Evolutionary conservation across 805 yeast genomes (phyloP), one percentile per base, ranked within the genome.

Genomic region (Candida boidinii): DNA sequence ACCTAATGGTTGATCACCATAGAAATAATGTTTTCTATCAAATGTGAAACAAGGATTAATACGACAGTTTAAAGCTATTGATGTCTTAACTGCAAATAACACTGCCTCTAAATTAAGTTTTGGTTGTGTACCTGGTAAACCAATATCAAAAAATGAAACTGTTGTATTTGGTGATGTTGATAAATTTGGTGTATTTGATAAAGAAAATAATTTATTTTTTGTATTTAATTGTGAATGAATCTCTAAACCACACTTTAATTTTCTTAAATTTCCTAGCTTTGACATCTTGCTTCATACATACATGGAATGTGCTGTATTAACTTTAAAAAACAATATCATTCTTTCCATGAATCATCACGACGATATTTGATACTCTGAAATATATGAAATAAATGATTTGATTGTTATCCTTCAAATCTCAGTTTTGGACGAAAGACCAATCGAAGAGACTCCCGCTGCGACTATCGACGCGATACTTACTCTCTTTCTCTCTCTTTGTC

Each of bases 1-100:
- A 1, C 98, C 98, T 33, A 82, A 58, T 0, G 98, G 98, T 53
- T 92, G 97, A 54, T 92, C 98, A 1, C 88, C 90, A 54, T 92
- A 92, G 55, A 92, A 87, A 54, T 92, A 92, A 53, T 92, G 98
- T 55, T 92, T 92, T 43, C 98, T 65, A 50, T 92, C 98, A 54
- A 92, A 92, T 1, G 78, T 63, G 1, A 90, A 81, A 7, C 49
- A 41, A 0, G 55, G 42, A 37, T 71, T 72, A 12, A 92, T 66
- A 0, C 63, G 51, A 37, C 85, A 71, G 22, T 79, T 66, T 33
- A 88, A 55, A 0, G 92, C 84, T 2, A 70, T 54, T 0, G 94
- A 88, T 1, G 94, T 73, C 44, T 73, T 74, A 26, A 86, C 48
- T 0, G 95, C 94, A 22, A 71, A 67, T 1, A 73, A 46, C 4